Evolutionary conservation across 2,329 filamentous ascomycete species (phyloP).

Genomic region (Aspergillus vadensis): DNA sequence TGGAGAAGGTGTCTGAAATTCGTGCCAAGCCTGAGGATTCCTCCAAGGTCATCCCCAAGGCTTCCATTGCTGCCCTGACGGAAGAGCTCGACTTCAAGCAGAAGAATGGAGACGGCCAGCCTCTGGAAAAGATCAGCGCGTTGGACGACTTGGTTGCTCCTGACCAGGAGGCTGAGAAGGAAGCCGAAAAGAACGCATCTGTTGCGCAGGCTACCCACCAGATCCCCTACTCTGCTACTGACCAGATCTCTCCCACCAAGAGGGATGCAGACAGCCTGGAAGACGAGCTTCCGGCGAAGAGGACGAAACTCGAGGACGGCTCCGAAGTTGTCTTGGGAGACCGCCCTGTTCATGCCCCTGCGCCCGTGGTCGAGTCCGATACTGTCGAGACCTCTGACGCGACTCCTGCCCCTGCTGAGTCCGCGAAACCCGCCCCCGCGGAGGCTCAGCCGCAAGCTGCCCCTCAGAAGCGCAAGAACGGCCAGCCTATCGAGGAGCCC

Average conservation of each 20-base stretch:
- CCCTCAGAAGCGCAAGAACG: constrained; percentile 41
- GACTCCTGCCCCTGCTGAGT: constrained; percentile 22
- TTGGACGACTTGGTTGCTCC: constrained; percentile 44
- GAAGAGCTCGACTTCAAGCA: constrained; percentile 38
- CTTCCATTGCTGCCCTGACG: constrained; percentile 40
- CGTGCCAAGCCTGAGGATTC: constrained; percentile 69
- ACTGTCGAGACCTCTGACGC: constrained; percentile 27
- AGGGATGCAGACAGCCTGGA: constrained; percentile 37
- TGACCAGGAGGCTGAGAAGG: constrained; percentile 29
- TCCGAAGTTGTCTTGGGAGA: constrained; percentile 42
- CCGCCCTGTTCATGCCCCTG: constrained; percentile 38
- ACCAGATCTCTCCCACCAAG: constrained; percentile 32
- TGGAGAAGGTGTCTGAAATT: constrained; percentile 89
- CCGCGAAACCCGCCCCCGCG: constrained; percentile 16
- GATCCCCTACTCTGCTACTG: constrained; percentile 35
- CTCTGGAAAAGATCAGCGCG: constrained; percentile 41
- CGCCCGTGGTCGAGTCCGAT: constrained; percentile 28
- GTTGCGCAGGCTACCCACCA: constrained; percentile 39
- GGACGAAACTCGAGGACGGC: constrained; percentile 45
- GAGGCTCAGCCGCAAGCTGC: constrained; percentile 20
- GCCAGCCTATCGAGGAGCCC: constrained; percentile 74
- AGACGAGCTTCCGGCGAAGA: constrained; percentile 45
- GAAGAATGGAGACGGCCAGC: constrained; percentile 32
- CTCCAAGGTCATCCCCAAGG: constrained; percentile 39
- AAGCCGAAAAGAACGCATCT: constrained; percentile 37